These are phyloP conservation scores for Catunica adiposa DNA, from an alignment of 2,329 filamentous ascomycete species.

Conservation along the genomic window DNA sequence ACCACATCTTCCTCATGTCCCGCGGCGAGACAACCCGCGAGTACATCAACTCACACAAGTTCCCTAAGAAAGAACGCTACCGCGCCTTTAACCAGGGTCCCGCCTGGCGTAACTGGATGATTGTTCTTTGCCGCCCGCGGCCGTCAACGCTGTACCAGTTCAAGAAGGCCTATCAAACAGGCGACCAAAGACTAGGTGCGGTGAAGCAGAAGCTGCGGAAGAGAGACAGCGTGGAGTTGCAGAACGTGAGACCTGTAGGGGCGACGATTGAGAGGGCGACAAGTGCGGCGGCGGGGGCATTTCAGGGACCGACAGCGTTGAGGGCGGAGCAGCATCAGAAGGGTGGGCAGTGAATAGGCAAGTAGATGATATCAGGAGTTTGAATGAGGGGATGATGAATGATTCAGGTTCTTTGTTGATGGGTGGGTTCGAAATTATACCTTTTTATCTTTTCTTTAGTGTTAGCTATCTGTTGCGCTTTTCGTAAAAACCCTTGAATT, in stretches of 20 bases:
- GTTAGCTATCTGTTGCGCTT: not conserved
- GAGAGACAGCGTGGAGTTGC: slow-evolving; percentile 52
- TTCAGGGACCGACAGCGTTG: slow-evolving; percentile 37
- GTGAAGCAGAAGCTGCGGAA: slow-evolving; percentile 20
- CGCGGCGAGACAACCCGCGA: slow-evolving; percentile 90
- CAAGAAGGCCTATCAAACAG: slow-evolving; percentile 57
- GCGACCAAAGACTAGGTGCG: slow-evolving; percentile 68
- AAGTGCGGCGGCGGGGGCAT: slow-evolving; percentile 24
- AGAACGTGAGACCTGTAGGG: slow-evolving; percentile 26
- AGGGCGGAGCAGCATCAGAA: slow-evolving; percentile 17
- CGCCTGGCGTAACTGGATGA: slow-evolving; percentile 60
- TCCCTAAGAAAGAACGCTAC: slow-evolving; percentile 79
- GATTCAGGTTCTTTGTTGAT: not conserved
- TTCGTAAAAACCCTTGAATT: not conserved
- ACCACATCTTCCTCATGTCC: slow-evolving; percentile 82
- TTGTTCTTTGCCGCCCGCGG: slow-evolving; percentile 67
- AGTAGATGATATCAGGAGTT: not conserved
- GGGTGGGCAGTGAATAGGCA: not conserved
- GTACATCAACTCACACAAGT: slow-evolving; percentile 92
- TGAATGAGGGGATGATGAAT: not conserved
- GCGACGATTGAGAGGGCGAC: not conserved
- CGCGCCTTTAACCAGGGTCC: slow-evolving; percentile 72
- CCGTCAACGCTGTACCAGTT: slow-evolving; percentile 81
- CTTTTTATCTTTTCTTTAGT: not conserved
- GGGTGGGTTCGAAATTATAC: not conserved